Conservation (phyloP, 495 filamentous ascomycete species). For the Rostrohypoxylon terebratum region DNA sequence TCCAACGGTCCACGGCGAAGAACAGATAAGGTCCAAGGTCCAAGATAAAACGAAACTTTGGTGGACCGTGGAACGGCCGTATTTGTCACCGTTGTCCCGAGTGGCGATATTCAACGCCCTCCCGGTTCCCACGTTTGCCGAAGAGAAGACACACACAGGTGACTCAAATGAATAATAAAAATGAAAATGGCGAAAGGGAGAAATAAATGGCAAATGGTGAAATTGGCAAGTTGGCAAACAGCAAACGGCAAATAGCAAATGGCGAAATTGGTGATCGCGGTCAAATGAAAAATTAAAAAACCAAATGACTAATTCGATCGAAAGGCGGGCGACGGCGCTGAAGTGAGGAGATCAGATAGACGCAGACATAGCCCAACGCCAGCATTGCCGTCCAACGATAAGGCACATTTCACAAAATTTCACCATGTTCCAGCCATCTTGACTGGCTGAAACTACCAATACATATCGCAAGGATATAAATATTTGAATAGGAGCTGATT, state of each 20-base stretch:
- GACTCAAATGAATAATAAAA: not conserved
- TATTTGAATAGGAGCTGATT: conserved; percentile 18
- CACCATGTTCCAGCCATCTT: conserved; percentile 22
- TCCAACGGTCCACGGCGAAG: conserved; percentile 33
- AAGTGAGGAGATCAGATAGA: conserved; percentile 11
- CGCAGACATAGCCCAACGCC: conserved; percentile 21
- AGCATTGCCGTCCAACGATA: conserved; percentile 15
- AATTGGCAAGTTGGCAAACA: too few relatives aligned
- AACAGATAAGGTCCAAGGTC: conserved; percentile 43
- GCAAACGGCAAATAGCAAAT: too few relatives aligned
- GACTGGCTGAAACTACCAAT: conserved; percentile 16
- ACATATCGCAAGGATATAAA: conserved; percentile 20
- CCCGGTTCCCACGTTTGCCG: conserved; percentile 21
- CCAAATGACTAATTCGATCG: conserved; percentile 17
- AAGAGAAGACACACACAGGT: conserved; percentile 4
- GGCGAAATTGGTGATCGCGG: not conserved
- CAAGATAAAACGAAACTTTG: not conserved
- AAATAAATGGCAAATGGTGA: not conserved
- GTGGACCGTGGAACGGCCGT: conserved; percentile 32
- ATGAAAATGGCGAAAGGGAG: conserved; percentile 2
- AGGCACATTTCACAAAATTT: conserved; percentile 36
- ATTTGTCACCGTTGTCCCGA: conserved; percentile 29
- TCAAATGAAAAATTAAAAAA: conserved; percentile 4
- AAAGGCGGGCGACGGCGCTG: conserved; percentile 1
- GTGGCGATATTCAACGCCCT: conserved; percentile 38